Percentiles rank a stretch among this genome's conserved stretches.
Evolutionary conservation across 2,329 filamentous ascomycete genomes (phyloP).

Genomic region (Zasmidium cellare): DNA sequence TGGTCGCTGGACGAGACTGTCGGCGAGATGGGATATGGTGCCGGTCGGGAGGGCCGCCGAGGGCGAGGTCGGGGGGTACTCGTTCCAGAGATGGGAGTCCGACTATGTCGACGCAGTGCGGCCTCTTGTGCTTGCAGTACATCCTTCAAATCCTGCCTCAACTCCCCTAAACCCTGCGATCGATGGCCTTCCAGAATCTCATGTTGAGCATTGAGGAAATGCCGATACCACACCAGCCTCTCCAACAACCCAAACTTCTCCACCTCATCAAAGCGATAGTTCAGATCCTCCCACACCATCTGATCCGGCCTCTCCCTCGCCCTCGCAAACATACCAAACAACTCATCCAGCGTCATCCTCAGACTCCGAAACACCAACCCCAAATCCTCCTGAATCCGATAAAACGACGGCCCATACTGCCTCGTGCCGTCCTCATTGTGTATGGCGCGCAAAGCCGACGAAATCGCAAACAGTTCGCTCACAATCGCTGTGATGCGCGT

Average conservation of each 20-base stretch:
- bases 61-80: slow-evolving; percentile 14
- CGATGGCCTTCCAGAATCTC: slow-evolving; percentile 21
- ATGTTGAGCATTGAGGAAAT: slow-evolving; percentile 45
- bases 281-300: slow-evolving; percentile 53
- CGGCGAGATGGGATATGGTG: neutral
- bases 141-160: slow-evolving; percentile 9
- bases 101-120: slow-evolving; percentile 4
- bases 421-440: slow-evolving; percentile 45
- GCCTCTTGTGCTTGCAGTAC: slow-evolving; percentile 16
- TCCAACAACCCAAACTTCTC: slow-evolving; percentile 47
- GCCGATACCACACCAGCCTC: slow-evolving; percentile 52
- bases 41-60: neutral
- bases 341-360: slow-evolving; percentile 52
- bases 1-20: neutral
- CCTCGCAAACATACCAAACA: slow-evolving; percentile 49
- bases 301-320: slow-evolving; percentile 43
- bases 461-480: slow-evolving; percentile 56
- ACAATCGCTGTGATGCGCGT: slow-evolving; percentile 56
- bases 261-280: slow-evolving; percentile 47
- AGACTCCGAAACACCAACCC: slow-evolving; percentile 51
- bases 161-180: neutral
- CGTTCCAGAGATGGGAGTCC: slow-evolving; percentile 6
- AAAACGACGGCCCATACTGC: slow-evolving; percentile 40
- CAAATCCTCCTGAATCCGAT: slow-evolving; percentile 48
- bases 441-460: slow-evolving; percentile 50